Base-by-base conservation (phyloP, 176 grass and related monocot genomes). In the Zoysia pacifica region DNA sequence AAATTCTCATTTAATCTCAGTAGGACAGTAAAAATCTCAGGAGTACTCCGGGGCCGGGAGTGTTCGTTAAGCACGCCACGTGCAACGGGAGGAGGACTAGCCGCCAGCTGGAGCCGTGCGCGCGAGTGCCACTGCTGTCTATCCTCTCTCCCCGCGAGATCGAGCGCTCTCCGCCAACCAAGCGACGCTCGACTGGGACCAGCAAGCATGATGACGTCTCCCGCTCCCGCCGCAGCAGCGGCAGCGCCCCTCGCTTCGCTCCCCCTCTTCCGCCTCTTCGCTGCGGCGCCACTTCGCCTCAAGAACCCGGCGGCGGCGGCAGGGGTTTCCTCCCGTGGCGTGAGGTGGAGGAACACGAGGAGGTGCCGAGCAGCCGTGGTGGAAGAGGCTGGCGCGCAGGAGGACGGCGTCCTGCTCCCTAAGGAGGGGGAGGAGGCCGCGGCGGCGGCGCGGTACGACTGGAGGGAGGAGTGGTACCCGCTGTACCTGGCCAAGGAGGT, bases 381-480 rank as follows among this genome's bases (percentile, higher is more conserved):
- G 84, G 94, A 85, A 48, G 86, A 86, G 67, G 70, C 88, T 84
- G 89, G 86, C 74, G 61, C 83, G 67, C 62, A 81, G 62, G 86
- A 82, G 79, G 84, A 90, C 88, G 86, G 89, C 48, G 83, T 86
- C 48, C 77, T 98, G 62, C 49, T 87, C 9, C 88, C 90, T 42
- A 63, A 83, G 77, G 92, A 93, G 4, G 90, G 65, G 84, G 89
- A 82, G 11, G 80, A 16, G 42, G 74, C 50, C 37, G 56, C 43
- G 46, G 69, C 64, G 65, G 84, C 58, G 18, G 86, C 12, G 10
- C 76, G 79, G 35, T 98, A 98, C 77, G 90, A 93, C 63, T 93
- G 92, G 96, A 91, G 52, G 85, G 88, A 98, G 79, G 96, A 98
- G 78, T 98, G 96, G 96, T 98, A 98, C 78, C 92, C 96, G 62